phyloP scores from a whole-genome alignment of 2,329 filamentous ascomycete species.

The Trichothecium sympodiale region DNA sequence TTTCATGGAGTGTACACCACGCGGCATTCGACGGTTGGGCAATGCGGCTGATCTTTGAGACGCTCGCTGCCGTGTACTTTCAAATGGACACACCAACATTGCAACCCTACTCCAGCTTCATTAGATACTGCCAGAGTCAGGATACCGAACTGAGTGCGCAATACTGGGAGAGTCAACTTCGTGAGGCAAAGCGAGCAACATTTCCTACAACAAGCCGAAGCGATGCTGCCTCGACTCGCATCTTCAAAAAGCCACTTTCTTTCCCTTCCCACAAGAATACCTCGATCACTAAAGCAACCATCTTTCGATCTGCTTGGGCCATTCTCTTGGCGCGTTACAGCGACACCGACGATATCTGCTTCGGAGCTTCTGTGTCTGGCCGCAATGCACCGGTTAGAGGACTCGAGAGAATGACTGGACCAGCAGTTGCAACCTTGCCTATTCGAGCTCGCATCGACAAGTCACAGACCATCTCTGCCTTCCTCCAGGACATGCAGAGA shows the following conservation, averaged over 20 bases:
- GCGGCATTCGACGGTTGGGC: constrained; percentile 41
- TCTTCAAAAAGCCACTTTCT: neutral
- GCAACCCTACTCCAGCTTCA: constrained; percentile 17
- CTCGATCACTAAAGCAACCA: constrained; percentile 8
- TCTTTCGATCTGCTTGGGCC: constrained; percentile 17
- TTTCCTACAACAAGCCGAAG: neutral
- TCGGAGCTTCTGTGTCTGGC: constrained; percentile 10
- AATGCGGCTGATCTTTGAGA: constrained; percentile 22
- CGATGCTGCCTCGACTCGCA: neutral
- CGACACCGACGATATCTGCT: constrained; percentile 24
- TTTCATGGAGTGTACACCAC: constrained; percentile 21
- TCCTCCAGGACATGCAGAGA: constrained; percentile 6
- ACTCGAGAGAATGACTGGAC: constrained; percentile 7
- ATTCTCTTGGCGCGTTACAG: constrained; percentile 15
- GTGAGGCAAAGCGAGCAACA: constrained; percentile 3
- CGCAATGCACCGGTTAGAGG: constrained; percentile 8
- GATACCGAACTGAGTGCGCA: constrained; percentile 1
- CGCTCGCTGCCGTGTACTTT: neutral
- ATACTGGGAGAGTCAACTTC: constrained; percentile 8
- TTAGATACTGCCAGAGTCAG: constrained; percentile 3
- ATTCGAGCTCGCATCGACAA: constrained; percentile 3
- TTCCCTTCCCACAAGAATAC: constrained; percentile 1
- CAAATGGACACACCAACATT: constrained; percentile 11
- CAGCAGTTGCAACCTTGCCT: constrained; percentile 7
- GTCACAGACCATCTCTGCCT: constrained; percentile 5